These are phyloP conservation scores for Rosellinia necatrix DNA, from an alignment of 2,329 filamentous ascomycete genomes.

Conservation along the genomic window DNA sequence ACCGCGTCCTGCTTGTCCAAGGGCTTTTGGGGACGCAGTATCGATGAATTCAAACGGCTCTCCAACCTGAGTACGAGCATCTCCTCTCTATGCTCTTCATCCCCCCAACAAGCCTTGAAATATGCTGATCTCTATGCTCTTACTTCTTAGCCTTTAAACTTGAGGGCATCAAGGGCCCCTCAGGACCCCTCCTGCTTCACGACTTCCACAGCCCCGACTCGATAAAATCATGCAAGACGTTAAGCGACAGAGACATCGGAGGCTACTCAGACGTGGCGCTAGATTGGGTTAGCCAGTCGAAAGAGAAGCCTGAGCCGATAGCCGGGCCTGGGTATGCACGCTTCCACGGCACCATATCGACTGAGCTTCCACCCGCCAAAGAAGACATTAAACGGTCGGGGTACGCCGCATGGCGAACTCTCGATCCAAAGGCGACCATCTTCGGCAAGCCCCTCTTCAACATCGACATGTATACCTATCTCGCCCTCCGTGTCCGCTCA, in stretches of 20 bases:
- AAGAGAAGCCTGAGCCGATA: slow-evolving; percentile 28
- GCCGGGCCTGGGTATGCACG: slow-evolving; percentile 60
- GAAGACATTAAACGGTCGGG: slow-evolving; percentile 79
- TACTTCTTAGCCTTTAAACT: slow-evolving; percentile 70
- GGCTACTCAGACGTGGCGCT: slow-evolving; percentile 79
- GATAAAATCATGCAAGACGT: slow-evolving; percentile 67
- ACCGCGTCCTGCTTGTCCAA: slow-evolving; percentile 51
- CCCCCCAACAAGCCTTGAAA: slow-evolving; percentile 18
- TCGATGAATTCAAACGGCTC: slow-evolving; percentile 64
- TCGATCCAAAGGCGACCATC: slow-evolving; percentile 74
- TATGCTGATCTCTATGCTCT: slow-evolving; percentile 14
- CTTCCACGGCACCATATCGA: slow-evolving; percentile 89
- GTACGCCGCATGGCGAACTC: slow-evolving; percentile 88
- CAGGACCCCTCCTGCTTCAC: slow-evolving; percentile 66
- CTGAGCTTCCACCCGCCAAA: slow-evolving; percentile 73
- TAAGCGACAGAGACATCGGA: slow-evolving; percentile 86
- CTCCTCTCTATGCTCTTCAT: not conserved
- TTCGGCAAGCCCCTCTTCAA: slow-evolving; percentile 89
- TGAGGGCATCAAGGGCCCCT: slow-evolving; percentile 69
- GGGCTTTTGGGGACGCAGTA: slow-evolving; percentile 61
- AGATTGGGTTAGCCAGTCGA: slow-evolving; percentile 32
- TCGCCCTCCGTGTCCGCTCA: slow-evolving; percentile 85
- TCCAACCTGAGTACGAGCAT: slow-evolving; percentile 56
- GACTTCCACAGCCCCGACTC: slow-evolving; percentile 60
- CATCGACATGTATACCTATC: slow-evolving; percentile 84